Base-by-base conservation (phyloP, 768 basidiomycete genomes). In the Russula abietina region DNA sequence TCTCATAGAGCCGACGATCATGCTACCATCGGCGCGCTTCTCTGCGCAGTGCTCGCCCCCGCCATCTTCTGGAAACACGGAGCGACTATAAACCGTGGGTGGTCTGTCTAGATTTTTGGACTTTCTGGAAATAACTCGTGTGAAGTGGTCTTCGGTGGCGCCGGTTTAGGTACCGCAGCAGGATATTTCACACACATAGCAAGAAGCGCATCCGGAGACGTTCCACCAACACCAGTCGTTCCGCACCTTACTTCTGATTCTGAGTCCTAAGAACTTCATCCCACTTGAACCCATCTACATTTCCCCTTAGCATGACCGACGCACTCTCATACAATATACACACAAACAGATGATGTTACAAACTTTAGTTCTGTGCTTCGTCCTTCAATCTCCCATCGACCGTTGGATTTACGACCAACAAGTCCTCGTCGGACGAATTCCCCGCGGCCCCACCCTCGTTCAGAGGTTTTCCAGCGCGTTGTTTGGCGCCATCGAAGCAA, bases 11-110 rank as follows among this genome's bases (percentile, higher is more conserved):
- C 80, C 52, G 84, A 90, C 59, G 91, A 92, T 71, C 85, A 89
- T 70, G 80, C 88, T 24, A 89, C 83, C 2, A 88, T 92, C 51
- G 91, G 91, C 28, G 79, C 79, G 22, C 69, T 91, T 52, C 73
- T 93, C 24, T 81, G 79, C 60, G 82, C 81, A 17, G 80, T 87
- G 16, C 70, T 91, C 3, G 81, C 80, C 4, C 86, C 91, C 3
- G 86, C 88, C 3, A 57, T 91, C 32, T 77, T 91, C 55, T 92
- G 88, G 88, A 90, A 81, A 54, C 79, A 81, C 57, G 88, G 87
- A 36, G 77, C 74, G 38, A 71, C 78, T 17, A 73, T 85, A n/a
- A 83, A 90, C 67, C 69, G 89, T 91, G 69, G 58, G 80, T 71
- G 33, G 19, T 46, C n/a, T 28, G 28, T 30, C 28, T 30, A 30